phyloP scores from a whole-genome alignment of 306 rosid genomes.

The Casuarina glauca region DNA sequence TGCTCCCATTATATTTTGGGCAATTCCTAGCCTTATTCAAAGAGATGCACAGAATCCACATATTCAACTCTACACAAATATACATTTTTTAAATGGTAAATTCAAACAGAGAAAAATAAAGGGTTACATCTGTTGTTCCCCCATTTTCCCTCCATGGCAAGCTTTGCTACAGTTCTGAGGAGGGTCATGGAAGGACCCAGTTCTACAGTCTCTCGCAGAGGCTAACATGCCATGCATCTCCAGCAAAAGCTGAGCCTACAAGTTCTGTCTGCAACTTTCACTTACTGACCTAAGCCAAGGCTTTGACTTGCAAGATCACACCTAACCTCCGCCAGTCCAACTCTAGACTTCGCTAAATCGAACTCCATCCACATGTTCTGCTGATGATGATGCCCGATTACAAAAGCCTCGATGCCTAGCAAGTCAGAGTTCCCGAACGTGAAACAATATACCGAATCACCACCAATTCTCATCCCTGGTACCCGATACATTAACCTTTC shows the following conservation, averaged over 20 bases:
- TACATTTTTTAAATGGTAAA: background rate
- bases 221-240: background rate
- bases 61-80: background rate
- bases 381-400: constrained; percentile 85
- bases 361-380: constrained; percentile 94
- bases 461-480: constrained; percentile 45
- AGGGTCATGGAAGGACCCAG: constrained; percentile 28
- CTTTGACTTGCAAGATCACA: constrained; percentile 71
- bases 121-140: constrained; percentile 12
- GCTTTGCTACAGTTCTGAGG: background rate
- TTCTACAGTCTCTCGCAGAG: background rate
- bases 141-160: constrained; percentile 15
- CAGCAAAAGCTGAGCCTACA: background rate
- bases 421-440: constrained; percentile 84
- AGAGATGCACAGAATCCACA: background rate
- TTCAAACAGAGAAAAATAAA: background rate
- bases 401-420: constrained; percentile 65
- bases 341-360: constrained; percentile 66
- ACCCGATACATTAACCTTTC: constrained; percentile 65
- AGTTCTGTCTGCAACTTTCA: background rate
- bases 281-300: constrained; percentile 41
- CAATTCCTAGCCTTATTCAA: background rate
- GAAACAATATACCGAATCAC: constrained; percentile 63
- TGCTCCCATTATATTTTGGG: background rate
- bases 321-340: constrained; percentile 64